phyloP scores from a whole-genome alignment of 179 eudicot species.

The Drosera spatulata region DNA sequence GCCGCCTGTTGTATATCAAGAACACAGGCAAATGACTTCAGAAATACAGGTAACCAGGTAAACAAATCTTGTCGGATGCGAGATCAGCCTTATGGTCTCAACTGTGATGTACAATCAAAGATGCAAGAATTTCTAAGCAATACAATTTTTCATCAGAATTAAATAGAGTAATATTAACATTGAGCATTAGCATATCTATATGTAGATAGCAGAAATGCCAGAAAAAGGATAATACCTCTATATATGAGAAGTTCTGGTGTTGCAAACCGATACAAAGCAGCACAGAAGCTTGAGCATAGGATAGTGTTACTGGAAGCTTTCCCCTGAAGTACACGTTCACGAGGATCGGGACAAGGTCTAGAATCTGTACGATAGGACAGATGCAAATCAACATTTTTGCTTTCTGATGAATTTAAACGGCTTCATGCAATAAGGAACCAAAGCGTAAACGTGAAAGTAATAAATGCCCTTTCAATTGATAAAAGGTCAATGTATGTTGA shows the following conservation, averaged over 20 bases:
- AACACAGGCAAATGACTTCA: too few species aligned
- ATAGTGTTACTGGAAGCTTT: constrained; percentile 61
- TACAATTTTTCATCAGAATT: too few species aligned
- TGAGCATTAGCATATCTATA: not conserved
- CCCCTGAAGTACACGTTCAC: constrained; percentile 53
- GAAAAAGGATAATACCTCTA: constrained; percentile 32
- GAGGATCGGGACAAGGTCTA: constrained; percentile 32
- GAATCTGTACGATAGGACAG: constrained; percentile 35
- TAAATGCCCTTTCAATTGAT: too few species aligned
- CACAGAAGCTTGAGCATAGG: constrained; percentile 67
- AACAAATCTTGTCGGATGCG: too few species aligned
- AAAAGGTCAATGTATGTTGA: too few species aligned
- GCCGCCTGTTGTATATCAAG: not conserved
- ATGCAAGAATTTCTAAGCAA: too few species aligned
- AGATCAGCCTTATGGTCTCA: too few species aligned
- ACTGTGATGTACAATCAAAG: too few species aligned
- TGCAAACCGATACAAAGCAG: constrained; percentile 86
- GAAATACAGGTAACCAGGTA: too few species aligned
- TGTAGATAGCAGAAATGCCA: not conserved
- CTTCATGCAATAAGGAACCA: too few species aligned
- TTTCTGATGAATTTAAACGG: too few species aligned
- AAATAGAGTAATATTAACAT: not conserved
- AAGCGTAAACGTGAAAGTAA: too few species aligned
- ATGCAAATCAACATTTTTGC: not conserved
- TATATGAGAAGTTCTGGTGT: constrained; percentile 41